A percentile compares a stretch with the other conserved stretches of the same genome.
phyloP scores from a whole-genome alignment of 768 basidiomycete species.

The Clavulina sp. region DNA sequence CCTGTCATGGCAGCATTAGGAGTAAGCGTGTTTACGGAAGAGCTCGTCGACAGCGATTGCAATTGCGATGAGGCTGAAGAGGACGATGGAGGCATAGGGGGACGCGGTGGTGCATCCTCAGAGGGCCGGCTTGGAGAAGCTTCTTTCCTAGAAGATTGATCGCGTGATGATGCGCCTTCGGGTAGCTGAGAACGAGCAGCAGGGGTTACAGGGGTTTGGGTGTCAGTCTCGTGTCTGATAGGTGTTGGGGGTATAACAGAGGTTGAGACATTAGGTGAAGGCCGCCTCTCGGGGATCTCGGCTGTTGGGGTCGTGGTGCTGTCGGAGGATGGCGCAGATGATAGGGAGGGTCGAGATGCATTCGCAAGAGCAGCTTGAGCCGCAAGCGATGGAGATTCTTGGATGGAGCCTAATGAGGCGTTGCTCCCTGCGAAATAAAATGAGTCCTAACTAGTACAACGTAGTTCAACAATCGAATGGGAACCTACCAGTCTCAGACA shows the following conservation, averaged over 20 bases:
- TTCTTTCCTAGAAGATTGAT: not conserved
- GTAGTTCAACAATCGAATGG: not conserved
- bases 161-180: not conserved
- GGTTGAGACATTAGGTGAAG: not conserved
- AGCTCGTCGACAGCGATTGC: conserved; percentile 15
- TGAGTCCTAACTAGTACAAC: not conserved
- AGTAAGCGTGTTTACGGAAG: not conserved
- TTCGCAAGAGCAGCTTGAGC: not conserved
- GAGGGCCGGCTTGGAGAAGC: not conserved
- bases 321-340: not conserved
- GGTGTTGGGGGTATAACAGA: not conserved
- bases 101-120: not conserved
- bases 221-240: not conserved
- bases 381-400: too few relatives aligned
- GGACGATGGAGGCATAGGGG: conserved; percentile 5
- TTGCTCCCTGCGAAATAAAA: not conserved
- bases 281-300: not conserved
- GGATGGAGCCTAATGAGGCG: not conserved
- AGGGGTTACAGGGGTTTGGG: not conserved
- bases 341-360: not conserved
- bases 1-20: not conserved
- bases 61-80: conserved; percentile 4
- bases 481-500: not conserved
- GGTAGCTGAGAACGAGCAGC: not conserved
- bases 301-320: not conserved